Evolutionary conservation across 2,329 filamentous ascomycete genomes (phyloP).

Genomic region (Chaetomiaceae sp.): DNA sequence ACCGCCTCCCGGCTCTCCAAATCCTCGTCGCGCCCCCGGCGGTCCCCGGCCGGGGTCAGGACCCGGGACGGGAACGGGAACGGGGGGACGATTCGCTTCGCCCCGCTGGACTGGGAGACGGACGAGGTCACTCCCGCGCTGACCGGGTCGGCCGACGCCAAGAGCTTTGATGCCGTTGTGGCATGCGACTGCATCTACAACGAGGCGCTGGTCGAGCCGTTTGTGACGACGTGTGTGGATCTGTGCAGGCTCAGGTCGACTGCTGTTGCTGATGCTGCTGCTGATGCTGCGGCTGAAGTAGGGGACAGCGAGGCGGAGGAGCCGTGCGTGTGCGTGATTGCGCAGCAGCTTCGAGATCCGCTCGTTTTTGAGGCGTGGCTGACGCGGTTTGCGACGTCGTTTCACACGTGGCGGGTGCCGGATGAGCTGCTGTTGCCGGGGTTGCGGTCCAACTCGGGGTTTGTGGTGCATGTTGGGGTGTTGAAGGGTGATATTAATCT

Average conservation of each 20-base stretch:
- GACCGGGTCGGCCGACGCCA: constrained; percentile 31
- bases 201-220: constrained; percentile 72
- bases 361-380: constrained; percentile 85
- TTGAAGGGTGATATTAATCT: constrained; percentile 37
- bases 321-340: constrained; percentile 72
- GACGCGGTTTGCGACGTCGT: constrained; percentile 58
- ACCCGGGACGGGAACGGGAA: neutral
- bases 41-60: neutral
- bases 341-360: constrained; percentile 80
- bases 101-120: constrained; percentile 78
- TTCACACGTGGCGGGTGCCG: constrained; percentile 72
- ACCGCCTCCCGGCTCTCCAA: neutral
- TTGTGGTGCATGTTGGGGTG: constrained; percentile 76
- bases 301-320: constrained; percentile 3
- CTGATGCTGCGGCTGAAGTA: constrained; percentile 13
- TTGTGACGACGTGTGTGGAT: constrained; percentile 78
- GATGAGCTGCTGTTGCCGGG: constrained; percentile 56
- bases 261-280: too few species aligned
- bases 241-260: constrained; percentile 56
- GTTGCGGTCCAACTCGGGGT: constrained; percentile 64
- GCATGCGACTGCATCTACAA: constrained; percentile 97
- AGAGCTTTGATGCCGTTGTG: constrained; percentile 66
- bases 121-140: constrained; percentile 47
- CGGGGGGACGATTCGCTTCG: constrained; percentile 46
- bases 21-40: too few species aligned